phyloP scores from a whole-genome alignment of 2,329 filamentous ascomycete genomes.

The Didymella lethalis region DNA sequence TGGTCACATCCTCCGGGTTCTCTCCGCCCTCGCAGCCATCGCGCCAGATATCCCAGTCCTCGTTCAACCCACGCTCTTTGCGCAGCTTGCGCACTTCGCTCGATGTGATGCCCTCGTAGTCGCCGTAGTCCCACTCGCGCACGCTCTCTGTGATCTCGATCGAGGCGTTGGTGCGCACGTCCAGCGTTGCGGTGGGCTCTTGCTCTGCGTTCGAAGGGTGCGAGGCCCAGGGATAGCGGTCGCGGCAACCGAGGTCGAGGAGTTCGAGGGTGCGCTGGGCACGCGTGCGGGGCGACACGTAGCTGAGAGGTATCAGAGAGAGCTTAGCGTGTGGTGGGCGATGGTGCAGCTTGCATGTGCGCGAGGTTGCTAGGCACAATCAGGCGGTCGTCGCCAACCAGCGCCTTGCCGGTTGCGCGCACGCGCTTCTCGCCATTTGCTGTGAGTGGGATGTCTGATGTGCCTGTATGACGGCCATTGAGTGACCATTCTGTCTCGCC shows the following conservation, averaged over 20 bases:
- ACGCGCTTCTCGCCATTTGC: constrained; percentile 69
- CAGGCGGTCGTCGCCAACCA: constrained; percentile 83
- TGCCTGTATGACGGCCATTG: constrained; percentile 78
- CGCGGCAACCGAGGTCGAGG: constrained; percentile 75
- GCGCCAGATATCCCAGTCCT: constrained; percentile 83
- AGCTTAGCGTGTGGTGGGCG: not conserved
- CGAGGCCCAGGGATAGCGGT: constrained; percentile 73
- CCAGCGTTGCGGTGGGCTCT: constrained; percentile 12
- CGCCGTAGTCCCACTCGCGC: constrained; percentile 69
- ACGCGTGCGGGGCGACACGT: constrained; percentile 84
- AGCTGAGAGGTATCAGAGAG: constrained; percentile 55
- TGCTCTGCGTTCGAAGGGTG: constrained; percentile 7
- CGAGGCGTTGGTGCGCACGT: constrained; percentile 51
- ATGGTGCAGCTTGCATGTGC: constrained; percentile 70
- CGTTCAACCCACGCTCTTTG: constrained; percentile 59
- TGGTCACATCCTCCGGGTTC: constrained; percentile 75
- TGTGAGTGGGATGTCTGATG: constrained; percentile 86
- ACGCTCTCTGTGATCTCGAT: constrained; percentile 61
- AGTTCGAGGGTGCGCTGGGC: constrained; percentile 92
- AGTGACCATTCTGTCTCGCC: constrained; percentile 97
- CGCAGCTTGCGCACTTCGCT: constrained; percentile 60
- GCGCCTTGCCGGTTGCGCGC: constrained; percentile 75
- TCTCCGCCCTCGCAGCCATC: constrained; percentile 86
- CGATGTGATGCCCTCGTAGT: constrained; percentile 66
- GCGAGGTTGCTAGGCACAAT: constrained; percentile 83